These are phyloP conservation scores for Ophiorrhiza pumila DNA, from an alignment of 257 asterid species.

Conservation along the genomic window DNA sequence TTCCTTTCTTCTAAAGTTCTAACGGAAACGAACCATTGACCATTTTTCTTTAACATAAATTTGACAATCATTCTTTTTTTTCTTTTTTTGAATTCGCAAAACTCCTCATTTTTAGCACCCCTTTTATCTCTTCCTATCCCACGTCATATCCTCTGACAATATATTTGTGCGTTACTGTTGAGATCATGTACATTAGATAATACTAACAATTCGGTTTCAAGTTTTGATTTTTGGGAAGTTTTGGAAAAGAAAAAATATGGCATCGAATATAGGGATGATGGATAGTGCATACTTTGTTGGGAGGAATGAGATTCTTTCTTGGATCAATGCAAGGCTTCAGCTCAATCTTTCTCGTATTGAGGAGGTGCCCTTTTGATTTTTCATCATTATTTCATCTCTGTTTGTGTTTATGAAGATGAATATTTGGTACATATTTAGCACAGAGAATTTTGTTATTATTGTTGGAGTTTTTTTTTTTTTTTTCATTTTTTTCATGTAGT, in stretches of 20 bases:
- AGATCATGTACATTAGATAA: neutral
- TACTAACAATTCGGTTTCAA: constrained; percentile 16
- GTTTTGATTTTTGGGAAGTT: constrained; percentile 11
- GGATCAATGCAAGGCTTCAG: constrained; percentile 83
- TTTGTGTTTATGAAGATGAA: neutral
- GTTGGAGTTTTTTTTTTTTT: neutral
- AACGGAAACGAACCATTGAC: constrained; percentile 12
- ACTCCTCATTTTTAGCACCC: constrained; percentile 28
- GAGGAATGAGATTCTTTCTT: constrained; percentile 75
- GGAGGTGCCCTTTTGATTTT: constrained; percentile 47
- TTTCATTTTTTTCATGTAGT: neutral
- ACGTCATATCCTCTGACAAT: neutral
- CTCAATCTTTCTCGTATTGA: constrained; percentile 79
- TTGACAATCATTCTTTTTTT: neutral
- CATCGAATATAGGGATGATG: constrained; percentile 83
- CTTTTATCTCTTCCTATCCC: neutral
- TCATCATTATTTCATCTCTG: neutral
- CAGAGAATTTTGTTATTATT: neutral
- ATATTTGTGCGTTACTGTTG: constrained; percentile 2
- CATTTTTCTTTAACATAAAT: constrained; percentile 1
- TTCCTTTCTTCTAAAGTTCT: constrained; percentile 16
- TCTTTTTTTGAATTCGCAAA: constrained; percentile 58
- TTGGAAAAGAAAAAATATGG: constrained; percentile 38
- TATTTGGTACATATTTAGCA: neutral
- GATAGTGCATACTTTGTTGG: constrained; percentile 92